These are phyloP conservation scores for Dryas octopetala DNA, from an alignment of 306 rosid species.

Conservation along the genomic window DNA sequence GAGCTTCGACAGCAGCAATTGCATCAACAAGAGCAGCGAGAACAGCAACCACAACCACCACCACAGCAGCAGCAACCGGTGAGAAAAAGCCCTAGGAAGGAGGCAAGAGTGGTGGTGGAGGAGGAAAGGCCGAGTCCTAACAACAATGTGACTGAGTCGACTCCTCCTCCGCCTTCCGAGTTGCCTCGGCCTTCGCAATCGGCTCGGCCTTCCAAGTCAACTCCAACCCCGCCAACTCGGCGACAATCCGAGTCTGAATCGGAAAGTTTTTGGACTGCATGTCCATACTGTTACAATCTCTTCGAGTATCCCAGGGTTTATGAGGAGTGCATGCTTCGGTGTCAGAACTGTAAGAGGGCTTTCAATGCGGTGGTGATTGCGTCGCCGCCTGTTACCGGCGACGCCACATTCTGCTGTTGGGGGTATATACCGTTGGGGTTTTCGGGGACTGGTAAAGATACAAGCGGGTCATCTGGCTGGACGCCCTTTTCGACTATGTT, in stretches of 20 bases:
- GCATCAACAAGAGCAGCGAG: neutral
- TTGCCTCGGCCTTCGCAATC: neutral
- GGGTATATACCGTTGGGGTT: slow-evolving; percentile 71
- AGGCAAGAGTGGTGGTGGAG: slow-evolving; percentile 22
- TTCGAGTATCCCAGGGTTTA: slow-evolving; percentile 71
- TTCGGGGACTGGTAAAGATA: slow-evolving; percentile 40
- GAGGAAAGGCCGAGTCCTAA: slow-evolving; percentile 44
- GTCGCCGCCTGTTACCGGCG: slow-evolving; percentile 51
- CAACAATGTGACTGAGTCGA: slow-evolving; percentile 42
- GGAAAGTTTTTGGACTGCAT: slow-evolving; percentile 84
- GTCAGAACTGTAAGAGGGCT: slow-evolving; percentile 78
- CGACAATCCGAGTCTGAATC: neutral
- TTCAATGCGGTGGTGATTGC: slow-evolving; percentile 61
- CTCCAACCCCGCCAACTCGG: neutral
- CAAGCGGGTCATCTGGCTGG: slow-evolving; percentile 49
- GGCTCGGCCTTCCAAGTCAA: slow-evolving; percentile 15
- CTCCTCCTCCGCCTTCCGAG: slow-evolving; percentile 11
- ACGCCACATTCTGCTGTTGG: slow-evolving; percentile 61
- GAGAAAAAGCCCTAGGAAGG: slow-evolving; percentile 43
- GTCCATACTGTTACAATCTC: slow-evolving; percentile 79
- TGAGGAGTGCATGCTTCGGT: slow-evolving; percentile 74
- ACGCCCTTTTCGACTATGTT: slow-evolving; percentile 73
- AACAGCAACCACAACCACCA: neutral
- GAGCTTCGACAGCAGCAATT: neutral
- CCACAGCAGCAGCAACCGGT: slow-evolving; percentile 23